A percentile compares a stretch with the other conserved stretches of the same genome.
Evolutionary conservation across 164 flowering plant genomes (phyloP).

Genomic region (Nymphaea thermarum): DNA sequence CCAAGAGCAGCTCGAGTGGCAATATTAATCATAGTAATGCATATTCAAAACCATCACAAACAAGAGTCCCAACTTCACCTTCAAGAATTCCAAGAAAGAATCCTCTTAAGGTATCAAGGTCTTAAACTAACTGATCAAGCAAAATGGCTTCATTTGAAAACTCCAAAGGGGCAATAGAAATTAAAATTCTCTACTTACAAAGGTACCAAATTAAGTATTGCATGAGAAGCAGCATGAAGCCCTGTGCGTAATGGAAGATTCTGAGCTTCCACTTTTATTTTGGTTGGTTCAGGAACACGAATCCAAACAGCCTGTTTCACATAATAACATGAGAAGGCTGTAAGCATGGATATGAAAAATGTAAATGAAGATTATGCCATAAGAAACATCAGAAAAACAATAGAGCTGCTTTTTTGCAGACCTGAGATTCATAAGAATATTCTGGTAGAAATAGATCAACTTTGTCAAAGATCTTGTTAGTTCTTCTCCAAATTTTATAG

Average conservation of each 20-base stretch:
- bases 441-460: conserved; percentile 75
- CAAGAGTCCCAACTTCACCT: no score
- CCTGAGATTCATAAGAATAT: conserved; percentile 83
- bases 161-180: no score
- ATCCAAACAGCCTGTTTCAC: conserved; percentile 78
- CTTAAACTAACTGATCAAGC: no score
- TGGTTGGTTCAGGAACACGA: conserved; percentile 59
- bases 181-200: conserved; percentile 36
- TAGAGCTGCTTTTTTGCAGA: conserved; percentile 10
- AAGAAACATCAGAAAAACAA: not conserved
- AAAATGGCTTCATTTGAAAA: no score
- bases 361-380: not conserved
- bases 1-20: no score
- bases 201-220: conserved; percentile 75
- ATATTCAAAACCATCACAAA: no score
- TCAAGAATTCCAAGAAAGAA: no score
- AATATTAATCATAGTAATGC: no score
- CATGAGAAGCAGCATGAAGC: conserved; percentile 90
- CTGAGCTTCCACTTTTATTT: conserved; percentile 34
- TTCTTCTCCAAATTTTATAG: conserved; percentile 47
- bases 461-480: conserved; percentile 49
- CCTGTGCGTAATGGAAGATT: conserved; percentile 62
- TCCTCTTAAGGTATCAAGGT: no score
- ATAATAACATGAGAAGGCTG: not conserved
- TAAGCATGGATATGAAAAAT: not conserved